Evolutionary conservation across 768 basidiomycete genomes (phyloP), one percentile per base, ranked within the genome.

Genomic region (Lentinus tigrinus): DNA sequence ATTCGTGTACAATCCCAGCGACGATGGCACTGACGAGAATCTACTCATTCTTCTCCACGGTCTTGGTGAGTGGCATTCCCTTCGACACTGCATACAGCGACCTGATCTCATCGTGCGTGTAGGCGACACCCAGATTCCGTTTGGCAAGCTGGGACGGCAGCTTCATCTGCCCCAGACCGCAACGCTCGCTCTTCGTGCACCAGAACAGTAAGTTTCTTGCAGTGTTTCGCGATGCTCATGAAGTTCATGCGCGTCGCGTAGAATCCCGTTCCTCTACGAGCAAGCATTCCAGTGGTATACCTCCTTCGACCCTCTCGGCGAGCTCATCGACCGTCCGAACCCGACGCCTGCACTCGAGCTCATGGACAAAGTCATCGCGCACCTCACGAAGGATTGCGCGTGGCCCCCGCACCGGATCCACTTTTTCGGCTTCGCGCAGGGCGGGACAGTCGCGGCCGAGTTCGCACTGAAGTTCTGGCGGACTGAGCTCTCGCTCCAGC

Each of bases 151-250:
- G 6, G 93, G 85, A 10, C 77, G 76, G 21, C 81, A 82, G 10
- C 72, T 97, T 47, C 89, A 84, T 63, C 81, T 97, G n/a, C 95
- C 94, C 0, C 93, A 95, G 69, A 96, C 95, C 0, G 92, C 93
- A 2, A 78, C 84, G 1, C 81, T 96, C n/a, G 81, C 91, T 1
- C 69, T 96, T 10, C 84, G 89, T 47, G 94, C 88, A 2, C 88
- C 93, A 17, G 82, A 88, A 65, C 84, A 82, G 88, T 91, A 72
- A 62, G 81, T 74, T 9, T 23, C 34, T 6, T 19, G 6, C 31
- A 31, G n/a, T n/a, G n/a, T n/a, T n/a, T n/a, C n/a, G n/a, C n/a
- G n/a, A n/a, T n/a, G n/a, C n/a, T n/a, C n/a, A n/a, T n/a, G n/a
- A n/a, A n/a, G n/a, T n/a, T n/a, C n/a, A n/a, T n/a, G n/a, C n/a